Base-by-base conservation (phyloP, 176 grass and related monocot genomes). In the Pontederia crassipes region DNA sequence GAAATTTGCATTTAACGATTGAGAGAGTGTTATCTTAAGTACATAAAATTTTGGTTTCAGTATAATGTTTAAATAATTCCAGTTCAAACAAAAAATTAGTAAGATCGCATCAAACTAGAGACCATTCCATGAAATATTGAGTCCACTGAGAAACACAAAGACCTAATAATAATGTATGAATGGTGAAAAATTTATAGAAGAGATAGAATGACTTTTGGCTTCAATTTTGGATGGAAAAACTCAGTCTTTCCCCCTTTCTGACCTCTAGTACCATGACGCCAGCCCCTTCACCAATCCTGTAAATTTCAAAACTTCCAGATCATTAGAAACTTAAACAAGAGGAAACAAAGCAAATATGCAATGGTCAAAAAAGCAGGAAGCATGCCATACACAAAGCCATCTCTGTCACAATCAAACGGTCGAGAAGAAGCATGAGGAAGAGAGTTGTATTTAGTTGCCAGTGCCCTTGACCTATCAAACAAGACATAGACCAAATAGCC, bases 251-350 rank as follows among this genome's bases (percentile, higher is more conserved):
- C 35, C 63, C 14, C 16, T 46, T 50, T 81, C 83, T 91, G 70
- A 97, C 92, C 92, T 97, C 92, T 58, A 91, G 76, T 69, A 97
- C 83, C 92, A 97, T 85, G 59, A 97, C 66, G 14, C 92, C 87
- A 71, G 81, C 86, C 52, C 92, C 92, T 85, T 97, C 92, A 78
- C 92, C 92, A 13, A 97, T 97, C 73, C 92, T 91, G 75, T 63
- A 20, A 59, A 80, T 67, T 59, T 72, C 64, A n/a, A 54, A 77
- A 58, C 40, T 12, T 64, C 78, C 7, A 52, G 79, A 50, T 58
- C 18, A 77, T 63, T 66, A 79, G 2, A 60, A 15, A 28, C 46
- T 11, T 62, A 59, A 29, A 26, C 0, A 6, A 50, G 26, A 18
- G 14, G 15, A 45, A 57, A 2, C 45, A 9, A 18, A 46, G 14